Evolutionary conservation across 306 rosid genomes (phyloP), one percentile per base, ranked within the genome.

Genomic region (Dicorynia guianensis): DNA sequence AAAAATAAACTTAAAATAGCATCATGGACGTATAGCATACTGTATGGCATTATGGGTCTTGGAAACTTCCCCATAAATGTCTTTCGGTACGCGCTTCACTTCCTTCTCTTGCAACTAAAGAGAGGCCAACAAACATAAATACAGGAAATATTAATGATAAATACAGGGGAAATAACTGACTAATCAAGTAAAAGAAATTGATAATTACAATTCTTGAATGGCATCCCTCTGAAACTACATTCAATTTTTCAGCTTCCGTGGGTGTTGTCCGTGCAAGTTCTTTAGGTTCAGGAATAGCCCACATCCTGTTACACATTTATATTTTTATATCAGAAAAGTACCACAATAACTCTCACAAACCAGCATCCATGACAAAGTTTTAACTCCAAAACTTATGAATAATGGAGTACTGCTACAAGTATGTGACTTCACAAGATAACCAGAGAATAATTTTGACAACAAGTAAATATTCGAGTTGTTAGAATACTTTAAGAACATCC

Each of bases 211-310:
- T 74, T 84, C 88, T 86, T 4, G 93, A 74, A 78, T 86, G 79
- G 71, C 98, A 96, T 20, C 90, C 97, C 87, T 93, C 98, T 7
- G 98, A 89, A 59, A 89, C 86, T 75, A 84, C 56, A 58, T 86
- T 85, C 64, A 89, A 75, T 63, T 84, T 79, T 70, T 85, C 91
- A 63, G 87, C 84, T 74, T 96, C 97, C 48, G 81, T 13, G 5
- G 97, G 63, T 10, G 91, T 74, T 35, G 93, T 79, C 78, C 93
- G 74, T 15, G 87, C 70, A 54, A 90, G 62, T 57, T 84, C 91
- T 72, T 75, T 82, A 13, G 85, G 83, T 83, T 90, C 98, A 36
- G 97, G 93, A 69, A 90, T 74, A 74, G 69, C 79, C 99, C 99
- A 92, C 93, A 90, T 89, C 90, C 99, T 96, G 78, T 56, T 5